A percentile compares a stretch with the other conserved stretches of the same genome.
phyloP scores from a whole-genome alignment of 2,329 filamentous ascomycete genomes.

The Lasiodiplodia hormozganensis region DNA sequence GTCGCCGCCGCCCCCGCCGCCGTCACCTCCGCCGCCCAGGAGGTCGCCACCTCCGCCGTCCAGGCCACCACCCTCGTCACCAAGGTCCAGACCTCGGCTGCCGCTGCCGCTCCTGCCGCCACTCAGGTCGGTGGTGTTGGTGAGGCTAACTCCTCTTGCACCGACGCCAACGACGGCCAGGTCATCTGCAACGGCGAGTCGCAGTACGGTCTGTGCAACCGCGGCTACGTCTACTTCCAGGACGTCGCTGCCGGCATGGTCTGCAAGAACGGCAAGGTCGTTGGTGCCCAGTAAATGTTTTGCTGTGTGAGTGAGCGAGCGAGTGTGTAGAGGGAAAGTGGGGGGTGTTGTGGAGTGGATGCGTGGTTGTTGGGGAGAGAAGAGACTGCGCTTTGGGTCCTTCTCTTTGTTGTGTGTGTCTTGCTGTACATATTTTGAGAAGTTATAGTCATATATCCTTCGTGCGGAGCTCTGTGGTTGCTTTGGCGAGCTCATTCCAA shows the following conservation, averaged over 20 bases:
- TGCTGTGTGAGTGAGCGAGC: too few species aligned
- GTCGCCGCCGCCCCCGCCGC: not conserved
- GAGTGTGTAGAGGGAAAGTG: too few species aligned
- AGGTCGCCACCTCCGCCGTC: not conserved
- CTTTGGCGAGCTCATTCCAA: too few species aligned
- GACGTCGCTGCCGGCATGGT: conserved; percentile 51
- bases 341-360: too few species aligned
- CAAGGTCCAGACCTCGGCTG: not conserved
- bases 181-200: conserved; percentile 40
- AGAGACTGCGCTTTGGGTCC: too few species aligned
- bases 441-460: too few species aligned
- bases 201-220: conserved; percentile 53
- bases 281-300: not conserved
- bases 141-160: conserved; percentile 17
- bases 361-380: too few species aligned
- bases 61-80: conserved; percentile 35
- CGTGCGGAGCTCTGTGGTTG: too few species aligned
- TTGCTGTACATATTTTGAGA: too few species aligned
- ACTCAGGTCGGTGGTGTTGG: not conserved
- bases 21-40: not conserved
- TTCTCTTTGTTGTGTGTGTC: too few species aligned
- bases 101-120: not conserved
- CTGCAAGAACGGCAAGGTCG: conserved; percentile 51
- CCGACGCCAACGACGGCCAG: conserved; percentile 22
- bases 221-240: conserved; percentile 46